Base-by-base conservation (phyloP, 2,329 filamentous ascomycete species). In the Tothia fuscella region DNA sequence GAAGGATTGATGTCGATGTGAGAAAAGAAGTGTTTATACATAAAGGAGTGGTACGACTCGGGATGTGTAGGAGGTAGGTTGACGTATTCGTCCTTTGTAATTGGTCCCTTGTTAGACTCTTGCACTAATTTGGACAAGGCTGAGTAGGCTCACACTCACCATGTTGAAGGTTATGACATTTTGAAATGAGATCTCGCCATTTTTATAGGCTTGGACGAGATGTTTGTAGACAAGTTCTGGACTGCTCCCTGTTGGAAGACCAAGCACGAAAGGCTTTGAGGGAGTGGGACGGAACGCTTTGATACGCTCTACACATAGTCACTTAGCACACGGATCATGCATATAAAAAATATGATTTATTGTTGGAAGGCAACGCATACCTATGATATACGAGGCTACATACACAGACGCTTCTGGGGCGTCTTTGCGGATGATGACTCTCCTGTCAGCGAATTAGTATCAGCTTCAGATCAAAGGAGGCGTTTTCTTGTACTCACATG, bases 131-230 rank as follows among this genome's bases (percentile, higher is more conserved):
- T 24, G 14, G 37, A 43, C 26, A 33, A 49, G 64, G 45, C 71
- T 82, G 79, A n/a, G n/a, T n/a, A n/a, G n/a, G n/a, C n/a, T n/a
- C n/a, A n/a, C n/a, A n/a, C n/a, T n/a, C n/a, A n/a, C n/a, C 85
- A 91, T 91, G 63, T 91, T 91, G 70, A 93, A 93, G 20, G 85
- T 93, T 56, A 91, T 74, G 54, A 93, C 83, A 80, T 93, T 76
- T 55, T 80, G 78, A 59, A 93, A 93, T 1, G 84, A 89, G 54
- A 93, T 78, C 56, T 84, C 64, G 53, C 78, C 79, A 49, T 74
- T 70, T 63, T 82, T 82, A 67, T 79, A 77, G 55, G 72, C 73
- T 52, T 74, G 63, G 37, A 91, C 84, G 20, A 93, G 72, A 50
- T 79, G 71, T 58, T 77, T 76, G 66, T 93, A 93, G 49, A 91